Evolutionary conservation across 805 yeast genomes (phyloP).

Genomic region (Isabelozyma heimii): DNA sequence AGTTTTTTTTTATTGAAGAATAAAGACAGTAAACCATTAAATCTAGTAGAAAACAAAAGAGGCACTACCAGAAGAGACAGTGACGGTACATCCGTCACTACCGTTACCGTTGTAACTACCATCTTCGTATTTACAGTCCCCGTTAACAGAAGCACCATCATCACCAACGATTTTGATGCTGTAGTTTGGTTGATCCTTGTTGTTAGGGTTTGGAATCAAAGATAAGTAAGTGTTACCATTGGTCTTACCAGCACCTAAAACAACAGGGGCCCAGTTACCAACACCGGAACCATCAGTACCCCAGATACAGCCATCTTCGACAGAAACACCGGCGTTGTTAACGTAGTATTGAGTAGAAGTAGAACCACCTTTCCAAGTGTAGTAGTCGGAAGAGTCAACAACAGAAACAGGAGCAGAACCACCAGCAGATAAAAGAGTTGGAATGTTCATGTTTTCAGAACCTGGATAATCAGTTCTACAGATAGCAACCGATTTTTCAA

Average conservation of each 20-base stretch:
- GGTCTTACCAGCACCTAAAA: constrained; percentile 71
- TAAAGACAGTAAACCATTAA: neutral
- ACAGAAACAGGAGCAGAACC: constrained; percentile 50
- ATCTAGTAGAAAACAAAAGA: constrained; percentile 67
- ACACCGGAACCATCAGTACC: constrained; percentile 55
- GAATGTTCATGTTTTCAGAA: constrained; percentile 76
- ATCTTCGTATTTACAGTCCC: constrained; percentile 75
- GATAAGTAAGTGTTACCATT: constrained; percentile 64
- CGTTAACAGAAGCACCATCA: constrained; percentile 58
- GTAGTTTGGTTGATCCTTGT: constrained; percentile 42
- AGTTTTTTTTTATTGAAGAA: neutral
- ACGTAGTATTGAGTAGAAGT: constrained; percentile 76
- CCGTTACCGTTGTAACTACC: constrained; percentile 72
- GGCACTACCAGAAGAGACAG: constrained; percentile 82
- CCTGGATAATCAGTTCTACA: constrained; percentile 84
- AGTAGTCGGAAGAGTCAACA: constrained; percentile 59
- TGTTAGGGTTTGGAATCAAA: constrained; percentile 77
- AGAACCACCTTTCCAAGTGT: constrained; percentile 57
- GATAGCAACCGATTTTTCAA: constrained; percentile 54
- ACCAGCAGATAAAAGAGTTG: constrained; percentile 61
- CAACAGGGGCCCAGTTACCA: constrained; percentile 82
- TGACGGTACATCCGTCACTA: constrained; percentile 88
- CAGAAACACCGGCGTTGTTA: constrained; percentile 71
- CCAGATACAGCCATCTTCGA: constrained; percentile 72
- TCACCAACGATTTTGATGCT: constrained; percentile 40